These are phyloP conservation scores for Pezicula rhizophila DNA, from an alignment of 2,329 filamentous ascomycete genomes.

Conservation along the genomic window DNA sequence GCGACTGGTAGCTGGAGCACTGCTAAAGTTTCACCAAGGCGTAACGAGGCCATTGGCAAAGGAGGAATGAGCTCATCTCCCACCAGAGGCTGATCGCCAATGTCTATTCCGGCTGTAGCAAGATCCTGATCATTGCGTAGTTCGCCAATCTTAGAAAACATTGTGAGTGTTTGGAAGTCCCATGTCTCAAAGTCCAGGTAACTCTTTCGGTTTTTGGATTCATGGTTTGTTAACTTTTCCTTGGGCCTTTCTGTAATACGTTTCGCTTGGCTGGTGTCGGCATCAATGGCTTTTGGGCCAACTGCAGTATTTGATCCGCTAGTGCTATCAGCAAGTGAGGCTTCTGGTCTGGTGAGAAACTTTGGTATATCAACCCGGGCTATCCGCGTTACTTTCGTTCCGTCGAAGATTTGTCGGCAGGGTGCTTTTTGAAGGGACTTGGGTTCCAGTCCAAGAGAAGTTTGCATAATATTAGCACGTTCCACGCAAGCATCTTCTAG, in stretches of 20 bases:
- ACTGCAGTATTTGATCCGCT: background rate
- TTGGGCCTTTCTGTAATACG: background rate
- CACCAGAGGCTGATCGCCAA: slow-evolving; percentile 13
- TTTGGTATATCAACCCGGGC: slow-evolving; percentile 10
- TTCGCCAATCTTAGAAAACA: slow-evolving; percentile 19
- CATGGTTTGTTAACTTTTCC: background rate
- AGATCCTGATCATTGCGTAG: slow-evolving; percentile 24
- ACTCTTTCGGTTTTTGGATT: background rate
- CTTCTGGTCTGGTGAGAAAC: slow-evolving; percentile 8
- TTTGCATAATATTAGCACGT: slow-evolving; percentile 10
- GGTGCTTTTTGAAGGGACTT: slow-evolving; percentile 5
- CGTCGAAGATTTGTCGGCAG: slow-evolving; percentile 7
- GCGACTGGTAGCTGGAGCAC: slow-evolving; percentile 7
- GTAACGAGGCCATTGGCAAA: slow-evolving; percentile 22
- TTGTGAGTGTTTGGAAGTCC: slow-evolving; percentile 18
- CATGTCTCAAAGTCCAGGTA: slow-evolving; percentile 9
- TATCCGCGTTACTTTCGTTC: slow-evolving; percentile 10
- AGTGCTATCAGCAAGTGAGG: background rate
- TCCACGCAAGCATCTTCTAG: slow-evolving; percentile 19
- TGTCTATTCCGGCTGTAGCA: slow-evolving; percentile 13
- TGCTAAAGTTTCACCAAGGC: slow-evolving; percentile 12
- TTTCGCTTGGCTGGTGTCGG: too few species aligned
- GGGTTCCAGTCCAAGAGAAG: background rate
- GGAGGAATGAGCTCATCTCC: slow-evolving; percentile 17
- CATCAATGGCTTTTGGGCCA: too few species aligned